Evolutionary conservation across 768 basidiomycete species (phyloP).

Genomic region (Suillus tomentosus): DNA sequence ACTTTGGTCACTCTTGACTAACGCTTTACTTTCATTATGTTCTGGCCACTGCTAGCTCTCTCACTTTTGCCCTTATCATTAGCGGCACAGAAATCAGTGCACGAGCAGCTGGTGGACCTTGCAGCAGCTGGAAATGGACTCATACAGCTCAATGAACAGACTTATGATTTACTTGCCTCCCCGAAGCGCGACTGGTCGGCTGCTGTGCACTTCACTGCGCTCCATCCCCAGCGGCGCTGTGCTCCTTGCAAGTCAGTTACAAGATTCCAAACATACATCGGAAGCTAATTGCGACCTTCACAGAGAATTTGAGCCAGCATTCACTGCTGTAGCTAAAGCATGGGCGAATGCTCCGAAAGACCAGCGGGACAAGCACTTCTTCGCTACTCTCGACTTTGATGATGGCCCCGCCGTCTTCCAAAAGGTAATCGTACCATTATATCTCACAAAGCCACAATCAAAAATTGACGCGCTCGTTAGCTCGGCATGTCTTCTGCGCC

Average conservation of each 20-base stretch:
- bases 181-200: slow-evolving; percentile 85
- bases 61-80: slow-evolving; percentile 33
- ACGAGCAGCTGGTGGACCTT: slow-evolving; percentile 66
- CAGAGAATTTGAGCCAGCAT: slow-evolving; percentile 87
- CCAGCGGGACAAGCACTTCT: slow-evolving; percentile 85
- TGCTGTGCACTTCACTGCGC: slow-evolving; percentile 86
- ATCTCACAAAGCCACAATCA: not conserved
- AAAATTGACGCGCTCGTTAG: slow-evolving; percentile 42
- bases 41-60: slow-evolving; percentile 33
- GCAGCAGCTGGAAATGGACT: slow-evolving; percentile 75
- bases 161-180: slow-evolving; percentile 76
- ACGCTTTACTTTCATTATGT: slow-evolving; percentile 17
- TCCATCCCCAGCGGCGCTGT: slow-evolving; percentile 81
- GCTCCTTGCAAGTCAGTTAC: slow-evolving; percentile 84
- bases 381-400: slow-evolving; percentile 89
- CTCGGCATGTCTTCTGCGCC: slow-evolving; percentile 85
- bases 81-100: slow-evolving; percentile 33
- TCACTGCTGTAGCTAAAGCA: slow-evolving; percentile 78
- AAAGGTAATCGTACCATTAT: slow-evolving; percentile 49
- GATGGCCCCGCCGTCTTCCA: slow-evolving; percentile 76
- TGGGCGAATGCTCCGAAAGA: slow-evolving; percentile 66
- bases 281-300: slow-evolving; percentile 3
- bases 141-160: slow-evolving; percentile 74
- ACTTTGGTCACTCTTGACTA: not conserved
- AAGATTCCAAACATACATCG: not conserved